These are phyloP conservation scores for Wickerhamiella parazyma DNA, from an alignment of 805 yeast genomes.

Conservation along the genomic window DNA sequence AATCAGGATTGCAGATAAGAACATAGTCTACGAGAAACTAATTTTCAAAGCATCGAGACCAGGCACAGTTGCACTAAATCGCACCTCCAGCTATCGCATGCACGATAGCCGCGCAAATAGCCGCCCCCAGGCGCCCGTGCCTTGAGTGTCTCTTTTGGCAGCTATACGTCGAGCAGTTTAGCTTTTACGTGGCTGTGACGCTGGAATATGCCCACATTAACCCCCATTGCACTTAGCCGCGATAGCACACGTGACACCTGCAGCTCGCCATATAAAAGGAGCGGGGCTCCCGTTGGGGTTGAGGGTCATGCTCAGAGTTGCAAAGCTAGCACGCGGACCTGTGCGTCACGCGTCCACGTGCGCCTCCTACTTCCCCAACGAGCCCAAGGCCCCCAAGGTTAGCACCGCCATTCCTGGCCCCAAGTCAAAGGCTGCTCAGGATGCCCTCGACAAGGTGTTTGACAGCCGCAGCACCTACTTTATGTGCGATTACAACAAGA, in stretches of 20 bases:
- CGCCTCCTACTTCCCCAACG: constrained; percentile 47
- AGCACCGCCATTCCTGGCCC: constrained; percentile 71
- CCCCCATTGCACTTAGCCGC: neutral
- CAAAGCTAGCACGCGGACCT: neutral
- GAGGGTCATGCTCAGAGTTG: neutral
- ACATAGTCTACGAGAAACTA: too few species aligned
- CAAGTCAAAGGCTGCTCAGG: constrained; percentile 38
- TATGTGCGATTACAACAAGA: constrained; percentile 61
- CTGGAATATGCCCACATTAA: neutral
- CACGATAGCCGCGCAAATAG: neutral
- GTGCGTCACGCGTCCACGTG: constrained; percentile 16
- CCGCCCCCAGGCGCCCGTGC: too few species aligned
- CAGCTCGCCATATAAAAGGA: constrained; percentile 7
- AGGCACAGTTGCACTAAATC: too few species aligned
- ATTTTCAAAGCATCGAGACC: too few species aligned
- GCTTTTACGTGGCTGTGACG: too few species aligned
- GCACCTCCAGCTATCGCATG: neutral
- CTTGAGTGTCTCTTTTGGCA: too few species aligned
- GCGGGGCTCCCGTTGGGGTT: constrained; percentile 10
- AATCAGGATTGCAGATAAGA: too few species aligned
- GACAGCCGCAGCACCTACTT: constrained; percentile 66
- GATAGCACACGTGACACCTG: neutral
- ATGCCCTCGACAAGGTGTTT: constrained; percentile 43
- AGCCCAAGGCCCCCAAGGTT: constrained; percentile 60
- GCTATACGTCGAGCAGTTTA: too few species aligned